A percentile compares a stretch with the other conserved stretches of the same genome.
Conservation (phyloP, 1,284 basidiomycete genomes). For the Cystobasidiaceae sp. region DNA sequence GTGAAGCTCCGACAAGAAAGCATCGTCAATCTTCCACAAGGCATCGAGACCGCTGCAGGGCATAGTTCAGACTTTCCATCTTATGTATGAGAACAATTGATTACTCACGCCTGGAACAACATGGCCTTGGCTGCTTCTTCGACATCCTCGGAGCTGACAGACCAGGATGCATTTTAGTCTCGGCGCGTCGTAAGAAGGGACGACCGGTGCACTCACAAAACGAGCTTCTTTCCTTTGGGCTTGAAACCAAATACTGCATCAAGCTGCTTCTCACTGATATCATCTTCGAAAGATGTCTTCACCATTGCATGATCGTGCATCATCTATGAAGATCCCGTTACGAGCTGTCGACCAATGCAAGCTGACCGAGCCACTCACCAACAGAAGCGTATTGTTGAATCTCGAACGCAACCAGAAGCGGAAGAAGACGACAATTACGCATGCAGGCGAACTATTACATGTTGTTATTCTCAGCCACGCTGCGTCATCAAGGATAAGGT, state of each 20-base stretch:
- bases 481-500: neutral
- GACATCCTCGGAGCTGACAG: neutral
- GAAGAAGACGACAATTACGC: neutral
- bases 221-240: constrained; percentile 6
- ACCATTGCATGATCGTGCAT: neutral
- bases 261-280: neutral
- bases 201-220: constrained; percentile 23
- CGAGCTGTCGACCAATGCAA: neutral
- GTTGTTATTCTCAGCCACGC: neutral
- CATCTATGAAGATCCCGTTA: neutral
- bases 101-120: neutral
- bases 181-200: too few relatives aligned
- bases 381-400: constrained; percentile 7
- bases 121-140: neutral
- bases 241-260: neutral
- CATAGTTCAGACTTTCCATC: too few relatives aligned
- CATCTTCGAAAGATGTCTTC: neutral
- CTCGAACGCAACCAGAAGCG: constrained; percentile 4
- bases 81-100: neutral
- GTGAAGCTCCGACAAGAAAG: too few relatives aligned
- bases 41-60: neutral
- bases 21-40: too few relatives aligned
- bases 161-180: neutral
- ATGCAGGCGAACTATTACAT: neutral
- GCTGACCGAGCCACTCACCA: neutral